phyloP scores from a whole-genome alignment of 345 rosid species.

The Excoecaria cochinchinensis region DNA sequence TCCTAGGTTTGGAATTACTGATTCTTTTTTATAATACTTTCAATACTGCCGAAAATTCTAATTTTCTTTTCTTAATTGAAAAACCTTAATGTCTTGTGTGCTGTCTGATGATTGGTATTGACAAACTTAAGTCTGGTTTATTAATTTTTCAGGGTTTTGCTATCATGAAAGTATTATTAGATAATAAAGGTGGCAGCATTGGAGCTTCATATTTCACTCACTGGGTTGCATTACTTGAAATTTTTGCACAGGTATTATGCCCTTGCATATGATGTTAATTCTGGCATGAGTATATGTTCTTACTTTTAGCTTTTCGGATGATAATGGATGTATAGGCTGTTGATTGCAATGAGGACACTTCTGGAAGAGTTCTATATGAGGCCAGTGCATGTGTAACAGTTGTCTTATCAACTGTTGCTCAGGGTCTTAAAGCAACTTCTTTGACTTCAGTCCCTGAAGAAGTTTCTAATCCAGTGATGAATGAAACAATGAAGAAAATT shows the following conservation, averaged over 20 bases:
- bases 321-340: conserved; percentile 49
- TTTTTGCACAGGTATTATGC: conserved; percentile 71
- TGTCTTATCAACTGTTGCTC: conserved; percentile 57
- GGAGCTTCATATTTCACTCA: conserved; percentile 63
- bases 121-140: background rate
- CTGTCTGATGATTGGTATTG: background rate
- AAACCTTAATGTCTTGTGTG: background rate
- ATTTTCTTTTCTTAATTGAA: background rate
- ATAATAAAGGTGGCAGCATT: conserved; percentile 42
- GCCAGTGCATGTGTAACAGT: conserved; percentile 63
- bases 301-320: conserved; percentile 14
- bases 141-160: conserved; percentile 66
- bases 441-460: conserved; percentile 40
- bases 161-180: conserved; percentile 54
- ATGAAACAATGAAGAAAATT: conserved; percentile 53
- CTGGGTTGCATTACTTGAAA: conserved; percentile 83
- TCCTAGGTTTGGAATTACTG: background rate
- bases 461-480: conserved; percentile 37
- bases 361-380: conserved; percentile 69
- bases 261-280: conserved; percentile 11
- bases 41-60: background rate
- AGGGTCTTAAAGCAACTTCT: conserved; percentile 48
- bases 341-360: conserved; percentile 56
- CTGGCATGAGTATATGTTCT: background rate
- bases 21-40: background rate